These are phyloP conservation scores for Rhodotorula graminis DNA, from an alignment of 768 basidiomycete species.

Conservation along the genomic window DNA sequence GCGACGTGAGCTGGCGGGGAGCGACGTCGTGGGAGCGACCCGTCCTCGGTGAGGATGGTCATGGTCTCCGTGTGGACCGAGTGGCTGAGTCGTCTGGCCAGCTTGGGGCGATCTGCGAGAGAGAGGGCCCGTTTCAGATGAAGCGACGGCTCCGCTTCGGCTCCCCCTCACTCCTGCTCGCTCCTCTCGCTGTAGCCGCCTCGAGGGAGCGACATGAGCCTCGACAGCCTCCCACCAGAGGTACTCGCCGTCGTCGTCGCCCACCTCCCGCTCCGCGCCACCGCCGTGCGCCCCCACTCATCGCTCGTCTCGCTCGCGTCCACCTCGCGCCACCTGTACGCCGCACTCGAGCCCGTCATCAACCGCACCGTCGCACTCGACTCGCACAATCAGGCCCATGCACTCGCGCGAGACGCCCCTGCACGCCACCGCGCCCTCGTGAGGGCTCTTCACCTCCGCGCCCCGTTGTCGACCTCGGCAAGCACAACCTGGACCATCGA, in stretches of 20 bases:
- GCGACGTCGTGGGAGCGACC: not conserved
- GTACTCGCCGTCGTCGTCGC: not conserved
- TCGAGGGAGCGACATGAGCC: not conserved
- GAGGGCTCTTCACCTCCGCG: not conserved
- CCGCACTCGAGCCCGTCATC: not conserved
- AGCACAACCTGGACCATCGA: not conserved
- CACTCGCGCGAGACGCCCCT: not conserved
- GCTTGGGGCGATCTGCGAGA: not conserved
- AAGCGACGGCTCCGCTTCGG: not conserved
- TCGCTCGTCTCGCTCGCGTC: not conserved
- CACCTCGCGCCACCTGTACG: not conserved
- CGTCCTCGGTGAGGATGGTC: not conserved
- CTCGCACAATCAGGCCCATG: not conserved
- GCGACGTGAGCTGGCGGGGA: not conserved
- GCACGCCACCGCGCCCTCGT: not conserved
- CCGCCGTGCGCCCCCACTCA: not conserved
- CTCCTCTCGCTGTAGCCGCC: not conserved
- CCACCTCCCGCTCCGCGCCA: not conserved
- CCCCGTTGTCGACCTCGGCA: no score
- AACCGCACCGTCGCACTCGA: not conserved
- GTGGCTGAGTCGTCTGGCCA: not conserved
- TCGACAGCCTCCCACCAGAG: not conserved
- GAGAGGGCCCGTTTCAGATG: not conserved
- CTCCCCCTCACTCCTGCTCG: not conserved
- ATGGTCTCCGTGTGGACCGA: not conserved